Evolutionary conservation across 352 stramenopile species (phyloP).

Genomic region (Saprolegnia parasitica): DNA sequence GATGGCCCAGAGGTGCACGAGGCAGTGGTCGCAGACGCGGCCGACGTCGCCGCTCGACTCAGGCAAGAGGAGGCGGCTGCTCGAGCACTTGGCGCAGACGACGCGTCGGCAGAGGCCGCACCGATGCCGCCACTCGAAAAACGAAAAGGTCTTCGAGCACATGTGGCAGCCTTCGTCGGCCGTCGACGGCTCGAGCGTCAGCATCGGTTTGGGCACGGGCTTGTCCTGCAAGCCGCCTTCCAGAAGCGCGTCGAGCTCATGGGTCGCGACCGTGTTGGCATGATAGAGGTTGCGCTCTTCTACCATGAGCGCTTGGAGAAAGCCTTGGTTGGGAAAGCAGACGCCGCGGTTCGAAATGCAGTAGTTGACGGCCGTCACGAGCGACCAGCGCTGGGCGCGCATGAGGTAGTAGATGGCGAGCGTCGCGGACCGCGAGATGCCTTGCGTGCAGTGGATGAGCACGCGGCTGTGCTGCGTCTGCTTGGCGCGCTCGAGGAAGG

Average conservation of each 20-base stretch:
- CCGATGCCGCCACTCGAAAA: constrained; percentile 82
- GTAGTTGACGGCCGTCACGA: constrained; percentile 79
- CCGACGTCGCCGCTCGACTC: constrained; percentile 46
- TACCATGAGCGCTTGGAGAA: constrained; percentile 64
- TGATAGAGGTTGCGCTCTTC: constrained; percentile 77
- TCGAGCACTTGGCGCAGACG: constrained; percentile 82
- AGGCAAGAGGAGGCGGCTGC: constrained; percentile 42
- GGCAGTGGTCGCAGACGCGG: constrained; percentile 69
- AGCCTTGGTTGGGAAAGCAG: constrained; percentile 80
- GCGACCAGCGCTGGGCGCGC: constrained; percentile 73
- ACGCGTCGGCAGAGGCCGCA: constrained; percentile 75
- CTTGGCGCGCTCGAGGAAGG: constrained; percentile 78
- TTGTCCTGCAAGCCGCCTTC: constrained; percentile 70
- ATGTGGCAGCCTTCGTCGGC: constrained; percentile 60
- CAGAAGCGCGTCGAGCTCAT: constrained; percentile 69
- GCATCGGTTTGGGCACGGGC: constrained; percentile 60
- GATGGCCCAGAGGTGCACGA: constrained; percentile 73
- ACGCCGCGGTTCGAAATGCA: constrained; percentile 66
- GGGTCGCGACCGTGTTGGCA: constrained; percentile 58
- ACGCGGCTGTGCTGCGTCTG: constrained; percentile 68
- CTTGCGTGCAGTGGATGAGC: constrained; percentile 79
- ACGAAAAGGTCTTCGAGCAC: constrained; percentile 67
- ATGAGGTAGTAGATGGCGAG: constrained; percentile 87
- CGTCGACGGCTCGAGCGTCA: constrained; percentile 37
- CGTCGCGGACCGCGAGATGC: constrained; percentile 75